Evolutionary conservation across 2,329 filamentous ascomycete species (phyloP), one percentile per base, ranked within the genome.

Genomic region (Xylaria arbuscula): DNA sequence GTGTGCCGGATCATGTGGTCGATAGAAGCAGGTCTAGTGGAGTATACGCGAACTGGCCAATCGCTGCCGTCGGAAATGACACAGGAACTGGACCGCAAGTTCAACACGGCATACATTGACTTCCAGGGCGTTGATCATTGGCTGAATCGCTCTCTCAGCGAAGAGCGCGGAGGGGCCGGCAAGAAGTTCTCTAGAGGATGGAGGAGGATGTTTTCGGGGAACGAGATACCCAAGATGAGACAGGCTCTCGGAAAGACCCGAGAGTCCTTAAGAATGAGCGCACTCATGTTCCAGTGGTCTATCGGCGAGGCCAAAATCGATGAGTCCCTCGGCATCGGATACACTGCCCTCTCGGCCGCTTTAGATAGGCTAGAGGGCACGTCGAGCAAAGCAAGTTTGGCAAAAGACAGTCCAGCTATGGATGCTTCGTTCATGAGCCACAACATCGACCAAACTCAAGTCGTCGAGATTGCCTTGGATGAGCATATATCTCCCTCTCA

Each of bases 1-100:
- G 87, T 88, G 5, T 90, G 87, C 76, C 86, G 89, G 62, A 86
- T 89, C 50, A 82, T 92, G 50, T 91, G 89, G 83, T 86, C 88
- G n/a, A 89, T 92, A 69, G 89, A 92, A 78, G 86, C 88, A 24
- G 90, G 90, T 5, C 83, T 92, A 62, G 78, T 80, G n/a, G 86
- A 89, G 72, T 85, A 83, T 53, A 78, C 82, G 36, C 82, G 83
- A 48, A 83, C 82, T 22, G 80, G 81, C 17, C 86, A 87, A 71
- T 80, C 83, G 17, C 83, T 92, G 19, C 88, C 90, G 0, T 73
- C 79, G 4, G 89, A 92, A 64, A 86, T 91, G 78, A 82, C 87
- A 36, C 80, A 83, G n/a, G 89, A 91, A 77, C 82, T 92, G 55
- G 87, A 88, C 73, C 86, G 86, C 77, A 90, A 89, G 72, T 89